Conservation (phyloP, 2,329 filamentous ascomycete species). For the Arachnopeziza araneosa region DNA sequence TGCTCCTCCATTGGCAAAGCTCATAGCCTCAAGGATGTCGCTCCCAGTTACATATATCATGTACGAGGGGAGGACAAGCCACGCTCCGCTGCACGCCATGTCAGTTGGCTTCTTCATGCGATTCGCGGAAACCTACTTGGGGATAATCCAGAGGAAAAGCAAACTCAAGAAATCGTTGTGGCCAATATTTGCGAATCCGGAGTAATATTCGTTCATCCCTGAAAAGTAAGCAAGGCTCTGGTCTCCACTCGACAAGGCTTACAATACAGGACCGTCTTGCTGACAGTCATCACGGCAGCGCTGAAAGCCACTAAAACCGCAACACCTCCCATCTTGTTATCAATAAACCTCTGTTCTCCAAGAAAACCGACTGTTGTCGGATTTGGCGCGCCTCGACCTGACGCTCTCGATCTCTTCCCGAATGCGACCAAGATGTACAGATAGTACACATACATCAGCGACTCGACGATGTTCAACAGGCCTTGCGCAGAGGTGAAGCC, state of each 20-base stretch:
- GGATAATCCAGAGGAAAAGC: slow-evolving; percentile 56
- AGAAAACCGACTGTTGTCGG: slow-evolving; percentile 36
- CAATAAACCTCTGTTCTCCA: slow-evolving; percentile 43
- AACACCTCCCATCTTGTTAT: slow-evolving; percentile 45
- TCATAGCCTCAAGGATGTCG: slow-evolving; percentile 57
- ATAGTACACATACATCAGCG: slow-evolving; percentile 53
- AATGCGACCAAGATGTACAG: slow-evolving; percentile 45
- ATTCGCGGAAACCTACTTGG: slow-evolving; percentile 48
- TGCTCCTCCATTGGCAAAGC: slow-evolving; percentile 35
- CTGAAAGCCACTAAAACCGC: slow-evolving; percentile 53
- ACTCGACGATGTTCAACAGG: slow-evolving; percentile 55
- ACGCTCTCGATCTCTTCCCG: slow-evolving; percentile 31
- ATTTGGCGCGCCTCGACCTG: slow-evolving; percentile 26
- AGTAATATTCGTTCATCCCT: slow-evolving; percentile 57
- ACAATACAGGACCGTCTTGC: slow-evolving; percentile 66
- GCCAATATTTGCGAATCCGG: slow-evolving; percentile 54
- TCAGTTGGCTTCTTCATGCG: neutral
- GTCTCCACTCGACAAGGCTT: slow-evolving; percentile 28
- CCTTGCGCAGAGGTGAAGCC: slow-evolving; percentile 62
- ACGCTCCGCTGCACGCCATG: slow-evolving; percentile 46
- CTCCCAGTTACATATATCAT: slow-evolving; percentile 53
- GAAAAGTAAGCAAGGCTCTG: neutral
- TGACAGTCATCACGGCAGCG: slow-evolving; percentile 56
- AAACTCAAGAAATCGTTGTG: slow-evolving; percentile 53
- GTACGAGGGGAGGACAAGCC: slow-evolving; percentile 59